Base-by-base conservation (phyloP, 345 rosid species). In the Acer yangbiense region DNA sequence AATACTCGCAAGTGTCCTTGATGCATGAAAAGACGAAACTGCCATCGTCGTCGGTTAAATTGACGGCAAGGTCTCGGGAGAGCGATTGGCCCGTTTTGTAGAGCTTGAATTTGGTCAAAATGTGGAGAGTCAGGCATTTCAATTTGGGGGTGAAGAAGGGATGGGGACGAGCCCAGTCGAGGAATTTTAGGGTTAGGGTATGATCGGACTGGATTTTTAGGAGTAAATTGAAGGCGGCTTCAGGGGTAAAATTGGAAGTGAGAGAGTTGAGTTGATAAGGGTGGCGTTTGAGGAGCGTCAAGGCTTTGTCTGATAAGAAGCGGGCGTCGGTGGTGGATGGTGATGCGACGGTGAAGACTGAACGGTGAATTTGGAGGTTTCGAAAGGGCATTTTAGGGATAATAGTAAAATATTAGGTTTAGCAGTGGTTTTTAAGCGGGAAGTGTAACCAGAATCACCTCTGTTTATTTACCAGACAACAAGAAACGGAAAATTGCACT, bases 61-160 rank as follows among this genome's bases (percentile, higher is more conserved):
- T 67, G 39, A 81, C 29, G 3, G 94, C 97, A 46, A 94, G 81
- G 74, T 87, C 91, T 82, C 87, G 93, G 2, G 97, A 97, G 2
- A 94, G 81, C 66, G 79, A 69, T 78, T 91, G 93, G 3, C 92
- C 98, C 2, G 94, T 81, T 82, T 89, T 93, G 80, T 90, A 94
- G 74, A 91, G 97, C 82, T 89, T 93, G 88, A 93, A 93, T 69
- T 77, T 89, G 80, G 98, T 94, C 72, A 94, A 85, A 75, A 94
- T 86, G 78, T 93, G 98, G 73, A 94, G 93, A 68, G 93, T 71
- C 23, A 90, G 72, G 86, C 95, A 91, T 77, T 90, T 91, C 86
- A 94, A 89, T 65, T 68, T 85, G 79, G 89, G 86, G 44, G 81
- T 84, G 88, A 93, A 94, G 89, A 94, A 94, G 0, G 73, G 83